Evolutionary conservation across 2,329 filamentous ascomycete species (phyloP), one percentile per base, ranked within the genome.

Genomic region (Macrophomina pseudophaseolina): DNA sequence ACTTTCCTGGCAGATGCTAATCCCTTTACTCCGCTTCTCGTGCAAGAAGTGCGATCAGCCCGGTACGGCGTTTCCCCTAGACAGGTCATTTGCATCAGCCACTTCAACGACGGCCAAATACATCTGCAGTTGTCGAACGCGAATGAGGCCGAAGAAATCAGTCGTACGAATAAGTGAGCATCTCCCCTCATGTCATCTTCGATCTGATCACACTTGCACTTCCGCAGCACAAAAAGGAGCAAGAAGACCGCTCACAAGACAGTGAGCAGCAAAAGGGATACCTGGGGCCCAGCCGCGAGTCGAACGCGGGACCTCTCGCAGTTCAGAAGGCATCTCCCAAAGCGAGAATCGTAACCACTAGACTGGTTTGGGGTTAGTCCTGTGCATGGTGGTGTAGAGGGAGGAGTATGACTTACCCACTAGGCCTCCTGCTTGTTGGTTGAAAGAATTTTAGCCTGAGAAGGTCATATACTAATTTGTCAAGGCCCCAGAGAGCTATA

Each of bases 291-390:
- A 62, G 58, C 58, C 58, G 58, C 44, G 32, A 49, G 44, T 62
- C 44, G 44, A 62, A 62, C 32, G 44, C 42, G 58, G 58, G 58
- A 62, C 58, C 58, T 62, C 58, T 62, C 44, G 44, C 44, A 49
- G 42, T 62, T 62, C 14, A 62, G 58, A 35, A 49, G 32, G 12
- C 9, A 46, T 2, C 28, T 40, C 58, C 44, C 44, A 62, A 62
- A 62, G 58, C 44, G 44, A 62, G 58, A 62, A 62, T 62, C 58
- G 58, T 62, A 51, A 62, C 58, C 44, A 62, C 58, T 62, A 62
- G 58, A 62, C 58, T 62, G 32, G 28, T 62, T 62, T 3, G 42
- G 44, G 33, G 12, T 60, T 48, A 62, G 58, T 62, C 32, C n/a
- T 3, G 28, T 11, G n/a, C 14, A 4, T 38, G 44, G 18, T 62